phyloP scores from a whole-genome alignment of 139 green algal species.

The Spirogloea muscicola region DNA sequence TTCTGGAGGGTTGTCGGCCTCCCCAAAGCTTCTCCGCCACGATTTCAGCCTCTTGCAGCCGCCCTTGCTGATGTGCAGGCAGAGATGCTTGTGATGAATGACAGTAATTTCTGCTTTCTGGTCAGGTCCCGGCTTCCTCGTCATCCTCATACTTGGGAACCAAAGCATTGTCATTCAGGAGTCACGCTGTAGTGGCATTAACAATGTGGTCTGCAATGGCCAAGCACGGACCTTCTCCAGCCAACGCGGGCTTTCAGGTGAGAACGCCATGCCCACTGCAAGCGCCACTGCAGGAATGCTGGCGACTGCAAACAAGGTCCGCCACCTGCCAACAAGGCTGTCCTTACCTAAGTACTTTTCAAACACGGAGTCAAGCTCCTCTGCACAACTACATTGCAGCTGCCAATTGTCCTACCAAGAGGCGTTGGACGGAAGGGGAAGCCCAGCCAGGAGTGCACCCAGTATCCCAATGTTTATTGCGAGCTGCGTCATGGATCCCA shows the following conservation, averaged over 20 bases:
- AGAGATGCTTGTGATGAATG: too few species aligned
- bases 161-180: too few species aligned
- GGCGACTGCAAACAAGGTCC: constrained; percentile 78
- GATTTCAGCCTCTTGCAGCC: constrained; percentile 13
- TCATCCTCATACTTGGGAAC: too few species aligned
- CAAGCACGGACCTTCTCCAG: constrained; percentile 55
- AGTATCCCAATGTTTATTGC: constrained; percentile 95
- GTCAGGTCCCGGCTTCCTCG: too few species aligned
- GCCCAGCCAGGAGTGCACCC: constrained; percentile 65
- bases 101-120: too few species aligned
- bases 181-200: too few species aligned
- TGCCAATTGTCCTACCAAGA: constrained; percentile 10
- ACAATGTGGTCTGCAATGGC: neutral
- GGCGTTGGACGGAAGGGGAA: constrained; percentile 30
- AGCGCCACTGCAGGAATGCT: constrained; percentile 68
- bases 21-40: constrained; percentile 26
- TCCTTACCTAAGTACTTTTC: constrained; percentile 3
- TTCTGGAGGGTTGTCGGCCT: too few species aligned
- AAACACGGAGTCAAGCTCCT: neutral
- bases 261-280: constrained; percentile 63
- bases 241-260: constrained; percentile 80
- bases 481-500: constrained; percentile 94
- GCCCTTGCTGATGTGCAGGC: constrained; percentile 30
- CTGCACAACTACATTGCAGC: constrained; percentile 4
- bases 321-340: constrained; percentile 58